Conservation (phyloP, 306 rosid genomes). For the Cicer judaicum region DNA sequence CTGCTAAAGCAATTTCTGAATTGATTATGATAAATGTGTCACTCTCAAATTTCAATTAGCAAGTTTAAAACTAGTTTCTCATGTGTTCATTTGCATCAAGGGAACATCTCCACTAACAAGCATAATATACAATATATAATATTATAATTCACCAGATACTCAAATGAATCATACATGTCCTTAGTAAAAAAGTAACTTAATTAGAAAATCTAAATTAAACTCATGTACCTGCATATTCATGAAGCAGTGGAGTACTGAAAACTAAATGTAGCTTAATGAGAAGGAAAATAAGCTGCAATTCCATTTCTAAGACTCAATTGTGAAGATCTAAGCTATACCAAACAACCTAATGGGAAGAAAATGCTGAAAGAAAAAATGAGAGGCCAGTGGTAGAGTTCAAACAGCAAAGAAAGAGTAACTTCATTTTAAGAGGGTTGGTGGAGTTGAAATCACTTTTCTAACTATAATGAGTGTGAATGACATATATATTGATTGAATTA, state of each 20-base stretch:
- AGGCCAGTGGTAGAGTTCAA: constrained; percentile 18
- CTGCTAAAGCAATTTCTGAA: not conserved
- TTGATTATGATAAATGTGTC: too few relatives aligned
- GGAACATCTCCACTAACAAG: too few relatives aligned
- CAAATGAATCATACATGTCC: too few relatives aligned
- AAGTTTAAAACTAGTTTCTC: too few relatives aligned
- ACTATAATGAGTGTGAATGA: not conserved
- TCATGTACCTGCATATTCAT: constrained; percentile 71
- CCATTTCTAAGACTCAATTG: constrained; percentile 55
- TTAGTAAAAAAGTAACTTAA: too few relatives aligned
- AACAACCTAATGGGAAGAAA: too few relatives aligned
- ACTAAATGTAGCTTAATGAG: constrained; percentile 55
- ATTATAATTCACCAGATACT: too few relatives aligned
- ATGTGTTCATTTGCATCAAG: too few relatives aligned
- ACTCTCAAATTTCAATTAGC: too few relatives aligned
- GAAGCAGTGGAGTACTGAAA: constrained; percentile 43
- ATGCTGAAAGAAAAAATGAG: constrained; percentile 28
- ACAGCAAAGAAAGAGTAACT: constrained; percentile 48
- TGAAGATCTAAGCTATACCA: constrained; percentile 39
- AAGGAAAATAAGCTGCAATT: constrained; percentile 50
- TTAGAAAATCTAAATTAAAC: constrained; percentile 30
- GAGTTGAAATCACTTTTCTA: constrained; percentile 37
- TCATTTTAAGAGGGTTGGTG: constrained; percentile 46
- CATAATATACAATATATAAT: too few relatives aligned
- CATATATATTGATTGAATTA: constrained; percentile 20